Evolutionary conservation across 176 grass and related monocot genomes (phyloP).

Genomic region (Saccharum spontaneum): DNA sequence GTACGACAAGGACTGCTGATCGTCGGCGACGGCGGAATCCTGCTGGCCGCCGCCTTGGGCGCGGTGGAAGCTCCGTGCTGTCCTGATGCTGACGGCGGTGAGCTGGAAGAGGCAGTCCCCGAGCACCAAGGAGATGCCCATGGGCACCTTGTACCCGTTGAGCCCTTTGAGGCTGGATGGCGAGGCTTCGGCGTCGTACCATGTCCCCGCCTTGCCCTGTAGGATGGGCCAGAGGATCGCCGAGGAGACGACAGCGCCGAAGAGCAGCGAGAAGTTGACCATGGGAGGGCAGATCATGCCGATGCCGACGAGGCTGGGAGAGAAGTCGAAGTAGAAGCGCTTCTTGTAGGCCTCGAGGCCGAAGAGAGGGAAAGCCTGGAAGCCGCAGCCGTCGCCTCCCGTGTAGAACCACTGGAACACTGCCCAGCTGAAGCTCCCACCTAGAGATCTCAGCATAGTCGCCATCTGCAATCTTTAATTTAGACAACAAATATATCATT

Average conservation of each 20-base stretch:
- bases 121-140: constrained; percentile 52
- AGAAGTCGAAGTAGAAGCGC: constrained; percentile 66
- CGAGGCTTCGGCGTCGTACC: constrained; percentile 43
- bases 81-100: constrained; percentile 17
- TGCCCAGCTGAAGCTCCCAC: constrained; percentile 48
- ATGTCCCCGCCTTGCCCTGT: constrained; percentile 32
- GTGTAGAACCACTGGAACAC: constrained; percentile 62
- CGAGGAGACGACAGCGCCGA: constrained; percentile 31
- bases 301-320: constrained; percentile 40
- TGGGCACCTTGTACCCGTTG: constrained; percentile 57
- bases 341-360: constrained; percentile 43
- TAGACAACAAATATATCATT: too few relatives aligned
- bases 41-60: not conserved
- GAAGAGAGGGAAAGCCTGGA: constrained; percentile 48
- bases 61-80: not conserved
- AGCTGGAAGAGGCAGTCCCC: constrained; percentile 54
- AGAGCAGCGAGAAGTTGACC: constrained; percentile 49
- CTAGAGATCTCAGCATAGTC: constrained; percentile 9
- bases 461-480: constrained; percentile 16
- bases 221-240: constrained; percentile 44
- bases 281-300: constrained; percentile 59
- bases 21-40: not conserved
- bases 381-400: constrained; percentile 47
- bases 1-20: not conserved
- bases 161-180: constrained; percentile 43